Percentiles rank a stretch among this genome's conserved stretches.
These are phyloP conservation scores for Oenanthe sinensis DNA, from an alignment of 129 eudicot species.

Conservation along the genomic window DNA sequence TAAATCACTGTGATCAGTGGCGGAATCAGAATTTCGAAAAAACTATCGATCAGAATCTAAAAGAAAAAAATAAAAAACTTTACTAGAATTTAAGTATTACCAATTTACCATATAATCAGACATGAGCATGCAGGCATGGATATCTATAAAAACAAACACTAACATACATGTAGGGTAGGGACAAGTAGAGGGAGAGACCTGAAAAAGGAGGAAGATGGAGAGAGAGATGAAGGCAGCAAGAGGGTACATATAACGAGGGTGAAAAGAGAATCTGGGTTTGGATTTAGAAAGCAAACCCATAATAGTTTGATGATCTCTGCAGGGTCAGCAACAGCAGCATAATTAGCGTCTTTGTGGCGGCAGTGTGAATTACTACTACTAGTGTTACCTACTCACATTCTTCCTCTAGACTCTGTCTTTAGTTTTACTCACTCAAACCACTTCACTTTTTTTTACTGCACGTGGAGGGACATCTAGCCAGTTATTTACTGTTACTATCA, in stretches of 20 bases:
- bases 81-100: too few species aligned
- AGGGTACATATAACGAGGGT: slow-evolving; percentile 7
- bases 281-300: slow-evolving; percentile 9
- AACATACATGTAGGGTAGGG: not conserved
- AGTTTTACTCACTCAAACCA: not conserved
- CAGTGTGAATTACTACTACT: not conserved
- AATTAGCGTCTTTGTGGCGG: not conserved
- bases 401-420: slow-evolving; percentile 7
- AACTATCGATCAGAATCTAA: too few species aligned
- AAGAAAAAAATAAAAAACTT: too few species aligned
- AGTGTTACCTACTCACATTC: not conserved
- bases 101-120: too few species aligned
- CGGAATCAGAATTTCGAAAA: too few species aligned
- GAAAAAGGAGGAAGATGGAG: slow-evolving; percentile 1
- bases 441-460: not conserved
- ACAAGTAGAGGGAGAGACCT: not conserved
- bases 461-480: not conserved
- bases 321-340: not conserved
- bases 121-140: not conserved
- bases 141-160: not conserved
- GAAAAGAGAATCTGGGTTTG: not conserved
- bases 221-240: slow-evolving; percentile 4
- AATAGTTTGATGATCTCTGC: not conserved
- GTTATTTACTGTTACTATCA: not conserved
- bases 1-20: too few species aligned